phyloP scores from a whole-genome alignment of 805 yeast genomes.

The Naumovozyma castellii region DNA sequence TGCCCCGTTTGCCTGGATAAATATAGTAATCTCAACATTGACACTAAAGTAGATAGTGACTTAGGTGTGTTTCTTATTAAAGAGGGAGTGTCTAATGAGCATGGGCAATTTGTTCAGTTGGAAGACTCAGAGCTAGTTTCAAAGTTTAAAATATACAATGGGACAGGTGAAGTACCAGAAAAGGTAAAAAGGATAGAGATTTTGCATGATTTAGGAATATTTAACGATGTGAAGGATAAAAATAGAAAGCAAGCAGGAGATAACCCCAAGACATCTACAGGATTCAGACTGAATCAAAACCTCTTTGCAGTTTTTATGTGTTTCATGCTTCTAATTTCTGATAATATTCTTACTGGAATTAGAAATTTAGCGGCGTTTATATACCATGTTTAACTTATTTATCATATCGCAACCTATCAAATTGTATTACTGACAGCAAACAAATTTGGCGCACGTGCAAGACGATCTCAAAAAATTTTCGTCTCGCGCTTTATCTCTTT shows the following conservation, averaged over 20 bases:
- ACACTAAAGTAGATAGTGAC: slow-evolving; percentile 33
- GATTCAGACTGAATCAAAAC: not conserved
- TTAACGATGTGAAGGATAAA: not conserved
- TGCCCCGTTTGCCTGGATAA: slow-evolving; percentile 27
- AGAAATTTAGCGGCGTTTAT: no score
- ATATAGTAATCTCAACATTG: slow-evolving; percentile 37
- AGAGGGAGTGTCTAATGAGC: slow-evolving; percentile 38
- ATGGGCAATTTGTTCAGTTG: slow-evolving; percentile 44
- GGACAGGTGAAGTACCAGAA: slow-evolving; percentile 32
- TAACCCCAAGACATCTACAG: not conserved
- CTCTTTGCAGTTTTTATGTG: no score
- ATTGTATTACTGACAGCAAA: no score
- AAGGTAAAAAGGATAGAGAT: slow-evolving; percentile 18
- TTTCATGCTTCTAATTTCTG: no score
- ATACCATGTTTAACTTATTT: no score
- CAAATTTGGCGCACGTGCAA: no score
- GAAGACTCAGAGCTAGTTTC: slow-evolving; percentile 36
- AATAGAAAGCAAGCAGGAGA: not conserved
- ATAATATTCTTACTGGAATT: no score
- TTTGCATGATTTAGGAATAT: not conserved
- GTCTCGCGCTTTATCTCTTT: no score
- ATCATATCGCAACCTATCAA: no score
- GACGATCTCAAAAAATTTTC: no score
- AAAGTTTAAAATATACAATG: slow-evolving; percentile 34
- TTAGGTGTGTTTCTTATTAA: slow-evolving; percentile 38